These are phyloP conservation scores for Colletotrichum cereale DNA, from an alignment of 2,329 filamentous ascomycete genomes.

Conservation along the genomic window DNA sequence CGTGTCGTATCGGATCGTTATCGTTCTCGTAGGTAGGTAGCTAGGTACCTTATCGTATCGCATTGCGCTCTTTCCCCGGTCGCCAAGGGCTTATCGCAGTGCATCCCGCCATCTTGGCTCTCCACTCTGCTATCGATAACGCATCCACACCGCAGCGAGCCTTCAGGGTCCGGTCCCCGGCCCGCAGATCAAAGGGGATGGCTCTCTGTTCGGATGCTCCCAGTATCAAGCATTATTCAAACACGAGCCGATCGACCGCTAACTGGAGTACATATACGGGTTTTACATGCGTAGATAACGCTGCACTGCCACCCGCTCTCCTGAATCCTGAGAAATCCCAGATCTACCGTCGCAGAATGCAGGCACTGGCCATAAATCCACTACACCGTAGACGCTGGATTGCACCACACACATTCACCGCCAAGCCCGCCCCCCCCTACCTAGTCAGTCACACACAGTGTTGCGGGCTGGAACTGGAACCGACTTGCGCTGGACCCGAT, in stretches of 20 bases:
- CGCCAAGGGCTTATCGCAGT: slow-evolving; percentile 34
- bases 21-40: too few relatives aligned
- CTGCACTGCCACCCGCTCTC: slow-evolving; percentile 22
- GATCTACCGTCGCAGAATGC: slow-evolving; percentile 26
- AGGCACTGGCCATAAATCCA: slow-evolving; percentile 11
- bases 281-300: neutral
- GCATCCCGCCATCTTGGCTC: slow-evolving; percentile 22
- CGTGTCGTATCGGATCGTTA: neutral
- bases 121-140: slow-evolving; percentile 21
- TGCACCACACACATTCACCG: slow-evolving; percentile 25
- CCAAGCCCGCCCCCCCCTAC: slow-evolving; percentile 27
- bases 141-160: neutral
- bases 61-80: slow-evolving; percentile 15
- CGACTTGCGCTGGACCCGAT: slow-evolving; percentile 17
- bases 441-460: too few relatives aligned
- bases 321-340: slow-evolving; percentile 8
- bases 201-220: slow-evolving; percentile 32
- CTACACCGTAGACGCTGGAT: slow-evolving; percentile 15
- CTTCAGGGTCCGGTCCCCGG: slow-evolving; percentile 28
- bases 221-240: slow-evolving; percentile 36
- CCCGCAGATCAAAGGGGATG: slow-evolving; percentile 29
- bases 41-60: neutral
- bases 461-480: slow-evolving; percentile 36
- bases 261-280: too few relatives aligned
- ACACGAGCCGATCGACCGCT: slow-evolving; percentile 29